Percentiles rank a stretch among this genome's conserved stretches.
phyloP scores from a whole-genome alignment of 2,329 filamentous ascomycete species.

The Tolypocladium pustulatum region DNA sequence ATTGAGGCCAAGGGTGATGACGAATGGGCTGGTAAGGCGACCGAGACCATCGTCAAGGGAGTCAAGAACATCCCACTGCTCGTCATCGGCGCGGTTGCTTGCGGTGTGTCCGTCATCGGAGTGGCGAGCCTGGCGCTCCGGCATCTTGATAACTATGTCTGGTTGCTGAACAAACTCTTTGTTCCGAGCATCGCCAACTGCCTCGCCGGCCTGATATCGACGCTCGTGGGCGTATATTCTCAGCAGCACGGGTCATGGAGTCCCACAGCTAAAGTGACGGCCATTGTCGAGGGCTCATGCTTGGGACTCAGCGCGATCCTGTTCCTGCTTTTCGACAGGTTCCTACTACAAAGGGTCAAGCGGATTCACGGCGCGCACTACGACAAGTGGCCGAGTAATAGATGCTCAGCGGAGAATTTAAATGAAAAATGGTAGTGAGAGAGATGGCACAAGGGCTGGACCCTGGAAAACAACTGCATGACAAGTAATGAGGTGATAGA shows the following conservation, averaged over 20 bases:
- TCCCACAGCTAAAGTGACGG: conserved; percentile 25
- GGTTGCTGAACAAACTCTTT: conserved; percentile 42
- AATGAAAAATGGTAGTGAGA: background rate
- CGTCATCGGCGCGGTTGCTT: conserved; percentile 30
- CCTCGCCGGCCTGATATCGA: conserved; percentile 37
- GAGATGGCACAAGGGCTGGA: background rate
- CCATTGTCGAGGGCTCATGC: conserved; percentile 23
- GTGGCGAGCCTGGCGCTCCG: conserved; percentile 31
- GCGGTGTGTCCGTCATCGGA: conserved; percentile 21
- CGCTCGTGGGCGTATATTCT: conserved; percentile 37
- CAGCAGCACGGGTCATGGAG: conserved; percentile 33
- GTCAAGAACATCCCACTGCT: conserved; percentile 27
- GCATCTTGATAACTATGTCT: conserved; percentile 39
- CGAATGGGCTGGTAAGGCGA: conserved; percentile 7
- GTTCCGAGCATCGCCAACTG: conserved; percentile 34
- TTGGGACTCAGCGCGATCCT: conserved; percentile 14
- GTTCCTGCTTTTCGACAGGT: conserved; percentile 19
- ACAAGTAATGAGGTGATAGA: background rate
- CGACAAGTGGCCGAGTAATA: conserved; percentile 5
- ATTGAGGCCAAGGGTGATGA: conserved; percentile 10
- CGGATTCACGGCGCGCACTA: conserved; percentile 15
- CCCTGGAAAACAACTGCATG: background rate
- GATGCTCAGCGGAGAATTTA: background rate
- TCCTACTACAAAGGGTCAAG: conserved; percentile 19
- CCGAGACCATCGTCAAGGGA: conserved; percentile 11